Base-by-base conservation (phyloP, 2,329 filamentous ascomycete genomes). In the Sodiomyces alkalinus region DNA sequence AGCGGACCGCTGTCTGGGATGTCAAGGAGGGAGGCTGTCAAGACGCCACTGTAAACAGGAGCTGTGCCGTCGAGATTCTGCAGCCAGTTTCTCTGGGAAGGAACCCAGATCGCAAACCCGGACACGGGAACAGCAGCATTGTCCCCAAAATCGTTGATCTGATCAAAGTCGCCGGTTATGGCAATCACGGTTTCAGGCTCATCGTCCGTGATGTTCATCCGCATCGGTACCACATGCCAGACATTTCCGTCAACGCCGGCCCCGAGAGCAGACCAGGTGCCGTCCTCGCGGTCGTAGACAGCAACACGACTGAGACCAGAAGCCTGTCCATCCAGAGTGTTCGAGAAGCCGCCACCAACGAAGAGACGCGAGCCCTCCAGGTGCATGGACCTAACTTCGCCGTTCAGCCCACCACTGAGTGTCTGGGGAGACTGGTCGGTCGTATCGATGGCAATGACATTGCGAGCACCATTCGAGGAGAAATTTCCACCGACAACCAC, bases 61-160 rank as follows among this genome's bases (percentile, higher is more conserved):
- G 74, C 64, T 6, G 68, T 55, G 6, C 70, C 58, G 19, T 73
- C 52, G 12, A 94, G 56, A 40, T 92, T 90, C 45, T 83, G 73
- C 11, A 98, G 62, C 90, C 90, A 98, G 47, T 90, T 90, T 33
- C 64, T 66, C 36, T 68, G 63, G 4, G 85, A 92, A 3, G 81
- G 81, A 6, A 96, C 77, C 90, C 90, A 98, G 20, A 96, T 63
- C 10, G 83, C 87, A 43, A 98, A 83, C 3, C 86, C 85, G 28
- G 71, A 53, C 1, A 74, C 79, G 7, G 65, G 43, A 17, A 75
- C 62, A 7, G 72, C 66, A 6, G 62, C 50, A 39, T 75, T 75
- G 37, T 61, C 60, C 19, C 59, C 71, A 41, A 83, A 87, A 0
- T 65, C 68, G 17, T 76, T 65, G 35, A 93, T 71, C 30, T 73